Conservation (phyloP, 176 grass and related monocot genomes). For the Carex myosuroides region DNA sequence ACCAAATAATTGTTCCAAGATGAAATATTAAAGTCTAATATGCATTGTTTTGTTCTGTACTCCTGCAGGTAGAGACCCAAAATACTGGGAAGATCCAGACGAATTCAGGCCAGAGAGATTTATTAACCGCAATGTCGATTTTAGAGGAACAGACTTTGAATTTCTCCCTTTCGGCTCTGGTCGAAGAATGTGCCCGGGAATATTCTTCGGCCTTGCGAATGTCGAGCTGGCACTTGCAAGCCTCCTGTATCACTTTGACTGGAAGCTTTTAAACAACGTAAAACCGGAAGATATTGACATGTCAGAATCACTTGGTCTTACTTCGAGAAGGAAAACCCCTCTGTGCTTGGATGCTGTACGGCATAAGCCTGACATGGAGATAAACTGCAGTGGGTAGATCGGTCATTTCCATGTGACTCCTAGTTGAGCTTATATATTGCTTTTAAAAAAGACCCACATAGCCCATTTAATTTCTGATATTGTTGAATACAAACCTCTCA, state of each 20-base stretch:
- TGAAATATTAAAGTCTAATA: no score
- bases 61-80: constrained; percentile 16
- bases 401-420: no score
- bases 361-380: background rate
- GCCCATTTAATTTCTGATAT: no score
- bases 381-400: no score
- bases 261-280: background rate
- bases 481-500: no score
- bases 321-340: background rate
- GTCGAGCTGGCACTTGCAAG: constrained; percentile 23
- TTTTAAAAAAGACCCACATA: no score
- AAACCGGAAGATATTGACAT: constrained; percentile 3
- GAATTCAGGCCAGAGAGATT: constrained; percentile 33
- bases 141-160: constrained; percentile 20
- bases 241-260: constrained; percentile 27
- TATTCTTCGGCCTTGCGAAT: background rate
- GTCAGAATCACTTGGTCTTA: constrained; percentile 13
- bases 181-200: constrained; percentile 25
- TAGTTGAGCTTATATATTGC: no score
- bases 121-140: background rate
- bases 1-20: no score
- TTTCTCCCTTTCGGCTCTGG: constrained; percentile 32
- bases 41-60: no score
- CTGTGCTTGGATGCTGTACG: background rate
- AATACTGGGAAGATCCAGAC: constrained; percentile 4